These are phyloP conservation scores for Gossypium trilobum DNA, from an alignment of 441 rosid species.

Conservation along the genomic window DNA sequence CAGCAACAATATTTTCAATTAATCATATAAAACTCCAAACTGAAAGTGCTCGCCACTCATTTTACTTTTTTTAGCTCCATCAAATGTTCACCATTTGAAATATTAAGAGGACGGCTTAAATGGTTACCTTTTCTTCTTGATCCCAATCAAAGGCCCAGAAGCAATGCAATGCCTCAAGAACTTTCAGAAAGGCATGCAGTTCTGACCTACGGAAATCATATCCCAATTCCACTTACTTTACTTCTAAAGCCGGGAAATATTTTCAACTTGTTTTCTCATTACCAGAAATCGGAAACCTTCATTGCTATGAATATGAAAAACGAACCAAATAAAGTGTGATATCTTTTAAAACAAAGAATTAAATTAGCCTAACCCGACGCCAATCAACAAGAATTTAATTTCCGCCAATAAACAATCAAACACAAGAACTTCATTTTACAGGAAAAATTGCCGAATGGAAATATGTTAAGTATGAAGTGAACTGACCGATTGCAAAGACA, in stretches of 20 bases:
- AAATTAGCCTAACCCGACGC: not conserved
- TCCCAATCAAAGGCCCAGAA: not conserved
- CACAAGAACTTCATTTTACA: not conserved
- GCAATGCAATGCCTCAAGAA: not conserved
- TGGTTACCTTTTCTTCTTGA: not conserved
- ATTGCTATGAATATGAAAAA: not conserved
- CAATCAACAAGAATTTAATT: not conserved
- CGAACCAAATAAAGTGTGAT: not conserved
- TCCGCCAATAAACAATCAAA: not conserved
- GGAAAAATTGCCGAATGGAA: not conserved
- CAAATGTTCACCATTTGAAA: not conserved
- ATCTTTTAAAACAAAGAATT: not conserved
- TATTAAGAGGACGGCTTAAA: not conserved
- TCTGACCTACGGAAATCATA: not conserved
- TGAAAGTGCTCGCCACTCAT: not conserved
- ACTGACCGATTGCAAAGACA: slow-evolving; percentile 28
- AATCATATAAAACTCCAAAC: not conserved
- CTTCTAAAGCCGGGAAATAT: not conserved
- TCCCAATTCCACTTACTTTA: not conserved
- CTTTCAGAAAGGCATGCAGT: not conserved
- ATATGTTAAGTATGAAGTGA: slow-evolving; percentile 12
- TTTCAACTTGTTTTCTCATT: not conserved
- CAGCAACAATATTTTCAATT: not conserved
- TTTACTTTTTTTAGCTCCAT: not conserved
- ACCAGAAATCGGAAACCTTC: not conserved